Percentiles rank a stretch among this genome's conserved stretches.
Evolutionary conservation across 257 asterid genomes (phyloP).

Genomic region (Fraxinus pennsylvanica): DNA sequence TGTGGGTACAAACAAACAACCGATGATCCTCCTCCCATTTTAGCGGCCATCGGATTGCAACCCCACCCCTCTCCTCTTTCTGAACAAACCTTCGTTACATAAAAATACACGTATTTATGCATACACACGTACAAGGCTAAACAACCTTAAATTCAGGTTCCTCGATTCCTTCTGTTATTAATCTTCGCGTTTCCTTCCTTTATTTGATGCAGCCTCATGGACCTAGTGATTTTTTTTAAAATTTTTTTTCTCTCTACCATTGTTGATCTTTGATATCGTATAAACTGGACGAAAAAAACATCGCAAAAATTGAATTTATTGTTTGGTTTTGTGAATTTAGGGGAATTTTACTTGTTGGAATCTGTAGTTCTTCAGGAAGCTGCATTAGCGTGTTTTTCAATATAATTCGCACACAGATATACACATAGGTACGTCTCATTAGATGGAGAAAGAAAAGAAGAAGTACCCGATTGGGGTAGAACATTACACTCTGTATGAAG

Average conservation of each 20-base stretch:
- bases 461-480: conserved; percentile 68
- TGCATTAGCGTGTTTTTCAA: conserved; percentile 28
- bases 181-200: not conserved
- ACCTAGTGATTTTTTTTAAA: conserved; percentile 21
- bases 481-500: conserved; percentile 56
- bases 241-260: conserved; percentile 4
- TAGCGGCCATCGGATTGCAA: conserved; percentile 34
- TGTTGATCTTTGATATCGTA: conserved; percentile 20
- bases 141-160: conserved; percentile 2
- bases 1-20: conserved; percentile 30
- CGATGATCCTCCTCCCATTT: conserved; percentile 18
- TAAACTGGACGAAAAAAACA: conserved; percentile 9
- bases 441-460: conserved; percentile 50
- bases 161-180: not conserved
- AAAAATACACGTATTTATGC: not conserved
- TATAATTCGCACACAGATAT: not conserved
- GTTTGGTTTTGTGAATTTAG: conserved; percentile 1
- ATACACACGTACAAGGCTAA: not conserved
- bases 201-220: conserved; percentile 8
- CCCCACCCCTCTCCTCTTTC: conserved; percentile 22
- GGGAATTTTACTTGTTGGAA: conserved; percentile 29
- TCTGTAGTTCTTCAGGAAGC: conserved; percentile 29
- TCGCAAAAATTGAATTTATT: not conserved
- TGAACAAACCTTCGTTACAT: not conserved
- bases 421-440: not conserved